Base-by-base conservation (phyloP, 2,329 filamentous ascomycete genomes). In the Clarireedia hainanense region DNA sequence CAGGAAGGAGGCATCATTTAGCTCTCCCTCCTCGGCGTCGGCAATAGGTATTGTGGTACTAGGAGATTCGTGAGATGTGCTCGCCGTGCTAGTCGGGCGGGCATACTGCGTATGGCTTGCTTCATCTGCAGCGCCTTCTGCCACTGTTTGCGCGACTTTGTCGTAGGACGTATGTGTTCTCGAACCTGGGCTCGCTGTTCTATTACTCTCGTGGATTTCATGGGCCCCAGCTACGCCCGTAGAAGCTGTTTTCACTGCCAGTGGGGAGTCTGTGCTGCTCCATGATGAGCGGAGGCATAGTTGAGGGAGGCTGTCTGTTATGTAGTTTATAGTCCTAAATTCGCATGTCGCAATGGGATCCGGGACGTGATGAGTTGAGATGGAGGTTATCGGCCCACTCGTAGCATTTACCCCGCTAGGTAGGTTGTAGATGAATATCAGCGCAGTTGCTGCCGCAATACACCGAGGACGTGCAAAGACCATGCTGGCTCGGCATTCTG, bases 1-100 rank as follows among this genome's bases (percentile, higher is more conserved):
- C 65, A 97, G 83, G 70, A 97, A 97, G 6, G 91, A 86, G 47
- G 85, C 81, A 63, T 89, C 88, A 34, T 67, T 63, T 27, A 69
- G 53, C 56, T 69, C 66, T 26, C 63, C 66, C 7, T 57, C 58
- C 23, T 67, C 64, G 2, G 60, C 52, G 45, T 65, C 60, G 15
- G 55, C 54, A 6, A 57, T 50, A 17, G 58, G 52, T 20, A 49
- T 48, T 14, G 50, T 50, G 27, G 45, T 27, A 23, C 36, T 36
- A 5, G 24, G 26, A 17, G 54, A 48, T 9, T 55, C 57, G 23
- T 43, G 43, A 36, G 47, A 27, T 14, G 50, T 30, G 42, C 47
- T 47, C 17, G 42, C 50, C 3, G 53, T 52, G 42, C 30, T 56
- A 24, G 57, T 39, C 24, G 47, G 46, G 26, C 47, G 3, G 23